Evolutionary conservation across 1,284 basidiomycete species (phyloP), one percentile per base, ranked within the genome.

Genomic region (Agaricales sp.): DNA sequence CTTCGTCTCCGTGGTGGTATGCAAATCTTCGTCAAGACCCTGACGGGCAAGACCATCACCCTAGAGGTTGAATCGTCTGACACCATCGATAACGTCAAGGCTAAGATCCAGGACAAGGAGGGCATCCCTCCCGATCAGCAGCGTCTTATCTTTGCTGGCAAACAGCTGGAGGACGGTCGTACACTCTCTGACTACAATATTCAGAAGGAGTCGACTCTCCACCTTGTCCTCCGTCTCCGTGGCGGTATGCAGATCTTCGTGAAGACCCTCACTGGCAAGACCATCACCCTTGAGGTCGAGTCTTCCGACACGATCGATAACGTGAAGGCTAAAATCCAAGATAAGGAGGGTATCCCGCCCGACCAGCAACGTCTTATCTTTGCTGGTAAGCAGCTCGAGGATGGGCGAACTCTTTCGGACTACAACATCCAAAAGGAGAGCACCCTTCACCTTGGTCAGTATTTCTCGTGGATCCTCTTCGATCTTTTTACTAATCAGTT

Each of bases 1-100:
- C 76, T 83, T 45, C 80, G 80, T 63, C 73, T 82, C 0, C 80
- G 80, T 57, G 80, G 80, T 48, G 79, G 79, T 2, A 84, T 85
- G 82, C 82, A 84, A 59, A 80, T 80, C 58, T 77, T 85, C 59
- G 82, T 85, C 21, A 85, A 85, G 65, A 78, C 74, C 49, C 70
- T 89, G 25, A 89, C 87, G 19, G 86, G 86, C 6, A 43, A 43
- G 39, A 43, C 39, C 11, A 45, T 45, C 44, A 45, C 44, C 19
- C 18, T 45, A 13, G 44, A 45, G 44, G 44, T 45, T 24, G 44
- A 45, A n/a, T 22, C 44, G 6, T 45, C 44, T 4, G 44, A 45
- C 21, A 45, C 20, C 8, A 45, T 45, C 24, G 21, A 45, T 13
- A 26, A 22, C 44, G 44, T 45, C 8, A 45, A 45, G 21, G 44